Percentiles rank a stretch among this genome's conserved stretches.
Conservation (phyloP, 1,284 basidiomycete species). For the Apiotrichum sp. region DNA sequence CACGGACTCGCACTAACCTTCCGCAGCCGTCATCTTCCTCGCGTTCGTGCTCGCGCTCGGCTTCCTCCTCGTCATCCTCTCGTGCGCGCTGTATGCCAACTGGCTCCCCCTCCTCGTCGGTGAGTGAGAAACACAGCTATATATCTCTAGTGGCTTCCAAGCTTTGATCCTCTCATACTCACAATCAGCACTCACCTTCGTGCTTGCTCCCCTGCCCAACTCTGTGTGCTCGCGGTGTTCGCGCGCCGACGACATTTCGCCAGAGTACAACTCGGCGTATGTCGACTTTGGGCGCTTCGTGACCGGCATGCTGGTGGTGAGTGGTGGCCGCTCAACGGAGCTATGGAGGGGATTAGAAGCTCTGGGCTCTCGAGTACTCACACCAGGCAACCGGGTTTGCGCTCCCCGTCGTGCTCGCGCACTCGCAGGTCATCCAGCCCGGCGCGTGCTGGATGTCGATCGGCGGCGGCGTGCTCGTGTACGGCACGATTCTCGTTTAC, state of each 20-base stretch:
- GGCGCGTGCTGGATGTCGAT: slow-evolving; percentile 92
- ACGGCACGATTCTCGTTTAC: slow-evolving; percentile 86
- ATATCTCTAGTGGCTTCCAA: too few species aligned
- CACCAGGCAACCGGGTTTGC: slow-evolving; percentile 69
- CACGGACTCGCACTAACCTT: background rate
- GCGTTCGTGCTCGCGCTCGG: slow-evolving; percentile 95
- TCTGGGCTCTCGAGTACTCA: background rate
- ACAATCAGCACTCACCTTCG: slow-evolving; percentile 77
- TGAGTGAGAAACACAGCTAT: slow-evolving; percentile 37
- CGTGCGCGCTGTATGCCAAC: slow-evolving; percentile 91
- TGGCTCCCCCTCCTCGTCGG: slow-evolving; percentile 97
- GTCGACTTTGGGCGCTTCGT: slow-evolving; percentile 95
- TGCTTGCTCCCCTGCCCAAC: slow-evolving; percentile 92
- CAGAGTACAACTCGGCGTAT: slow-evolving; percentile 56
- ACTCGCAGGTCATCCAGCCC: slow-evolving; percentile 78
- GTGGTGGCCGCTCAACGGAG: slow-evolving; percentile 8
- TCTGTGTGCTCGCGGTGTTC: slow-evolving; percentile 58
- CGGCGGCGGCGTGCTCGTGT: slow-evolving; percentile 86
- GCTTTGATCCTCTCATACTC: background rate
- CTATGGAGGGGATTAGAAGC: too few species aligned
- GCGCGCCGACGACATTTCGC: slow-evolving; percentile 52
- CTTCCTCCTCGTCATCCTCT: slow-evolving; percentile 95
- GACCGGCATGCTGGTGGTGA: slow-evolving; percentile 77
- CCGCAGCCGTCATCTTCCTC: slow-evolving; percentile 78
- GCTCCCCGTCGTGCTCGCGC: slow-evolving; percentile 83